Evolutionary conservation across 352 stramenopile genomes (phyloP), one percentile per base, ranked within the genome.

Genomic region (Blastocystis sp.): DNA sequence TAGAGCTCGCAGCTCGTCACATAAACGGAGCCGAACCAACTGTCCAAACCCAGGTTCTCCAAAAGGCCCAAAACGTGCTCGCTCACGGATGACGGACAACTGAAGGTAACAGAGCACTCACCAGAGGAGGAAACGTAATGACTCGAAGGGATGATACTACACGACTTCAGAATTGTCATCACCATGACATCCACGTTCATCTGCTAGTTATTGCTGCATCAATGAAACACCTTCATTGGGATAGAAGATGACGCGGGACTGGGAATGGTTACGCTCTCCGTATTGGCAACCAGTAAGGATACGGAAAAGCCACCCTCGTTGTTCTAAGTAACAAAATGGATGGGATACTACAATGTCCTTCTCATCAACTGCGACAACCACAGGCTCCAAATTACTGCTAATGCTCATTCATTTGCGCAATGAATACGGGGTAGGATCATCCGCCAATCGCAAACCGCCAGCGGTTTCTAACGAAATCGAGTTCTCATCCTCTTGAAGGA

Each of bases 1-100:
- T 71, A 71, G 6, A 71, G 59, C 6, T 71, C 59, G 36, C 59
- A 71, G 59, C 9, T 18, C 14, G 59, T 71, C 34, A 71, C 59
- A 44, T 71, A 71, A 29, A 71, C 32, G 36, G 9, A 18, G 6
- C 59, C 59, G 59, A 27, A 71, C 59, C 59, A 71, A 4, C 7
- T 46, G 36, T 71, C 59, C 59, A 71, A 24, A 18, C 59, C 59
- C 6, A 71, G 9, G 36, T 71, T 71, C 59, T 71, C 59, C 59
- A 71, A 24, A 9, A 36, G 59, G 4, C 29, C 59, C 59, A 71
- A 24, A 36, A 71, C 32, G 7, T 14, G 7, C 32, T 71, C 59
- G 36, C 59, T 71, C 7, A 71, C 36, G 9, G n/a, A 14, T 16
- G 59, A 9, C 7, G 59, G 36, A 44, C 59, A 71, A 29, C n/a